These are phyloP conservation scores for Ophiocordyceps camponoti-floridani DNA, from an alignment of 2,329 filamentous ascomycete species.

Conservation along the genomic window DNA sequence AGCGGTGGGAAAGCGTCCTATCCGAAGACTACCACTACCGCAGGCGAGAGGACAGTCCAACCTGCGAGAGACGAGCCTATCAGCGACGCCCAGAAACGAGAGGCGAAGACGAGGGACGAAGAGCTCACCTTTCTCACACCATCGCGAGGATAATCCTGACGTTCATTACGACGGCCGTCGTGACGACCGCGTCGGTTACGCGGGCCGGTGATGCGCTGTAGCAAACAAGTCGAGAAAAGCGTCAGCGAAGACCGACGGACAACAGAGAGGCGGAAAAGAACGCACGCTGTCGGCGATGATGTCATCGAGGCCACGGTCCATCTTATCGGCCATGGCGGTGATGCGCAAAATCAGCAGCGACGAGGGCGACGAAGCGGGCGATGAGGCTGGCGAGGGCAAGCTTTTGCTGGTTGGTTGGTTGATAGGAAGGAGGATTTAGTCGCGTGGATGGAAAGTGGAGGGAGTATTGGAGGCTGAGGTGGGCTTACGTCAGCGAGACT, in stretches of 20 bases:
- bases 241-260: not conserved
- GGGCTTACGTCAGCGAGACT: too few relatives aligned
- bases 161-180: conserved; percentile 14
- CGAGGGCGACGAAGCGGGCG: too few relatives aligned
- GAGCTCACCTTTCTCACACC: conserved; percentile 68
- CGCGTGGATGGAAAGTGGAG: too few relatives aligned
- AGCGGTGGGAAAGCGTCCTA: conserved; percentile 8
- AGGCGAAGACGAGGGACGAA: not conserved
- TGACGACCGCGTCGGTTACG: conserved; percentile 18
- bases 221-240: too few relatives aligned
- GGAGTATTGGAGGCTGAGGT: too few relatives aligned
- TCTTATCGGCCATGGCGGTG: conserved; percentile 20
- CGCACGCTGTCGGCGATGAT: conserved; percentile 33
- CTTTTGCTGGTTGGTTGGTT: too few relatives aligned
- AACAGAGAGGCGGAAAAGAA: not conserved
- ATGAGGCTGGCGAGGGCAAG: too few relatives aligned
- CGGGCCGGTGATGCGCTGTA: conserved; percentile 15
- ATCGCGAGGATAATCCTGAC: conserved; percentile 49
- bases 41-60: conserved; percentile 16
- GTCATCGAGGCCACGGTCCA: conserved; percentile 38
- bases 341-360: not conserved
- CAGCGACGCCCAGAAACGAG: not conserved
- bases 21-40: conserved; percentile 8
- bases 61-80: conserved; percentile 7
- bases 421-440: too few relatives aligned